Percentiles rank a stretch among this genome's conserved stretches.
Conservation (phyloP, 225 moss, liverwort and hornwort species). For the Neckera pumila region DNA sequence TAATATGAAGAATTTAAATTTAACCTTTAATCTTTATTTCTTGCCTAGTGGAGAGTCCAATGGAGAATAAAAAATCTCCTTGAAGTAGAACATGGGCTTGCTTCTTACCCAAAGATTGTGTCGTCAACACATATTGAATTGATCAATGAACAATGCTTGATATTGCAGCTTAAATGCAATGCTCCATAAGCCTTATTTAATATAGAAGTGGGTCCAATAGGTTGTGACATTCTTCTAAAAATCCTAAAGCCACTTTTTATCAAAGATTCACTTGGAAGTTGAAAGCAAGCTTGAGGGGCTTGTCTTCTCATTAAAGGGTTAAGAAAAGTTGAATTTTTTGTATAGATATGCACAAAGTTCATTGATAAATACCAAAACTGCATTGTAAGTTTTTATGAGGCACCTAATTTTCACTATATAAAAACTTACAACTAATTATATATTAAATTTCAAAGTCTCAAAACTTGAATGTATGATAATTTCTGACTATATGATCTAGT, state of each 20-base stretch:
- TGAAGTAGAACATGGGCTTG: no score
- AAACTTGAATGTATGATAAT: not conserved
- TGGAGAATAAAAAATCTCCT: no score
- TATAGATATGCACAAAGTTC: not conserved
- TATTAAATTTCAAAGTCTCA: not conserved
- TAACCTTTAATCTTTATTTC: no score
- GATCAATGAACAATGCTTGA: not conserved
- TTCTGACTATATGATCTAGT: not conserved
- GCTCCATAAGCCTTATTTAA: not conserved
- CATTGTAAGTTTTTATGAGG: no score
- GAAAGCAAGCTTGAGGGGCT: not conserved
- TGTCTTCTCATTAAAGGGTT: not conserved
- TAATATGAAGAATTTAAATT: no score
- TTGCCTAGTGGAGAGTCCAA: accelerated
- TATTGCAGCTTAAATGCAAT: accelerated
- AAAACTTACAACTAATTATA: not conserved
- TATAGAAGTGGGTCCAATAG: not conserved
- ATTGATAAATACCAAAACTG: no score
- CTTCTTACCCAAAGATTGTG: no score
- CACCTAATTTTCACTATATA: not conserved
- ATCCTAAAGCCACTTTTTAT: no score
- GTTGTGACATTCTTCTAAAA: no score
- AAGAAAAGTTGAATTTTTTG: not conserved
- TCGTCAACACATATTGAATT: no score
- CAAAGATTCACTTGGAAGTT: not conserved